These are phyloP conservation scores for Fagopyrum tataricum DNA, from an alignment of 148 eudicot genomes.

Conservation along the genomic window DNA sequence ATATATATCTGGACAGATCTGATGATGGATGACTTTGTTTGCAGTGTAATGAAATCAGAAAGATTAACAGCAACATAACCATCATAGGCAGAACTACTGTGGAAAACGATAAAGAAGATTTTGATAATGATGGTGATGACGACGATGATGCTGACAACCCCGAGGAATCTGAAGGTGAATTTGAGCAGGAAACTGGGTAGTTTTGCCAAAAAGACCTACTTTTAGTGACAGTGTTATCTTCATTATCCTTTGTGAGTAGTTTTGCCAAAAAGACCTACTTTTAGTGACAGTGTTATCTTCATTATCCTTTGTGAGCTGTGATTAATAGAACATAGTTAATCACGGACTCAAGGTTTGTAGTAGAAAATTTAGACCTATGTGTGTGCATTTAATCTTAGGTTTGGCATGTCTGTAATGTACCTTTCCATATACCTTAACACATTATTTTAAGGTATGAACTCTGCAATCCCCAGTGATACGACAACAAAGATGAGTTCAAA, in stretches of 20 bases:
- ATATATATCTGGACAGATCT: not conserved
- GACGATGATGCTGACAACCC: conserved; percentile 83
- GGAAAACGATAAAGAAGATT: conserved; percentile 84
- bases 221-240: not conserved
- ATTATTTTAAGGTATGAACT: too few relatives aligned
- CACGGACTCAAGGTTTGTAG: too few relatives aligned
- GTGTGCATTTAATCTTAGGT: too few relatives aligned
- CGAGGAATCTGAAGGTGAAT: conserved; percentile 96
- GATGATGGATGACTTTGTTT: conserved; percentile 3
- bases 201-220: not conserved
- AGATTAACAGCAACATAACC: conserved; percentile 47
- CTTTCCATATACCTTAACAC: too few relatives aligned
- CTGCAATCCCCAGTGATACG: too few relatives aligned
- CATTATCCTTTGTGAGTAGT: not conserved
- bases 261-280: not conserved
- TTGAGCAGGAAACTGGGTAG: conserved; percentile 89
- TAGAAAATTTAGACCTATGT: too few relatives aligned
- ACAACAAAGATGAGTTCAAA: too few relatives aligned
- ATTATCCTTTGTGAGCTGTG: not conserved
- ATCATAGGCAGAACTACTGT: conserved; percentile 69
- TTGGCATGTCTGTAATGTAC: too few relatives aligned
- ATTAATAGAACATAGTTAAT: not conserved
- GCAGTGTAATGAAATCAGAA: conserved; percentile 80
- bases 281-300: not conserved
- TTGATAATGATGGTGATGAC: conserved; percentile 88